phyloP scores from a whole-genome alignment of 176 grass and related monocot species.

The Eremochloa ophiuroides region DNA sequence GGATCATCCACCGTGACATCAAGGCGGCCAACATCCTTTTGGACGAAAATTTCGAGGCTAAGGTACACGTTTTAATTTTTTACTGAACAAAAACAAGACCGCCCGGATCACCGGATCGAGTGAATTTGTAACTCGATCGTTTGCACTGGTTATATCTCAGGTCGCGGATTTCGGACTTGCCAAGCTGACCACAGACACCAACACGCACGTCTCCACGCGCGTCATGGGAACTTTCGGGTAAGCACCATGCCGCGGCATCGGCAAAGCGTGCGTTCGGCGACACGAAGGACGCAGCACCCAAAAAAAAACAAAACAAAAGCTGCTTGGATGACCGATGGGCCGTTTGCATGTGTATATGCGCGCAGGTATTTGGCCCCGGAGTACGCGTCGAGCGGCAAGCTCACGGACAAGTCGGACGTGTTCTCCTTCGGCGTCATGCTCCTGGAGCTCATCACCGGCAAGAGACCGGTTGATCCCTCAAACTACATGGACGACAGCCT shows the following conservation, averaged over 20 bases:
- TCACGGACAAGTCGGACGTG: constrained; percentile 93
- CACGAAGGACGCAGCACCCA: neutral
- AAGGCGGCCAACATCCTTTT: constrained; percentile 91
- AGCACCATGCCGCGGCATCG: neutral
- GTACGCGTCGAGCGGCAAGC: constrained; percentile 92
- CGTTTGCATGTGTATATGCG: neutral
- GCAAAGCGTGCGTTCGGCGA: neutral
- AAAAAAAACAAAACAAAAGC: neutral
- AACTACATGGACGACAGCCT: constrained; percentile 84
- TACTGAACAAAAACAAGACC: neutral
- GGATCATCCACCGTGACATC: constrained; percentile 97
- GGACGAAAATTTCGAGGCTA: constrained; percentile 90
- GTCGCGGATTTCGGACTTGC: constrained; percentile 94
- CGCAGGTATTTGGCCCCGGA: constrained; percentile 88
- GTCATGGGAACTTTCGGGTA: constrained; percentile 99
- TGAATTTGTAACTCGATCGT: neutral
- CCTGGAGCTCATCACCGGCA: constrained; percentile 89
- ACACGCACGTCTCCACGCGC: constrained; percentile 94
- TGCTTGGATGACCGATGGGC: neutral
- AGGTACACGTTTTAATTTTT: constrained; percentile 42
- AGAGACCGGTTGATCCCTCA: constrained; percentile 49
- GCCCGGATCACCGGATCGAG: too few relatives aligned
- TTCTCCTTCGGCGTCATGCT: constrained; percentile 99
- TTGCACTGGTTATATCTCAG: constrained; percentile 11
- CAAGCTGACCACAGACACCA: constrained; percentile 77